Percentiles rank a stretch among this genome's conserved stretches.
These are phyloP conservation scores for Suhomyces panamericanus DNA, from an alignment of 1,139 yeast genomes.

Conservation along the genomic window DNA sequence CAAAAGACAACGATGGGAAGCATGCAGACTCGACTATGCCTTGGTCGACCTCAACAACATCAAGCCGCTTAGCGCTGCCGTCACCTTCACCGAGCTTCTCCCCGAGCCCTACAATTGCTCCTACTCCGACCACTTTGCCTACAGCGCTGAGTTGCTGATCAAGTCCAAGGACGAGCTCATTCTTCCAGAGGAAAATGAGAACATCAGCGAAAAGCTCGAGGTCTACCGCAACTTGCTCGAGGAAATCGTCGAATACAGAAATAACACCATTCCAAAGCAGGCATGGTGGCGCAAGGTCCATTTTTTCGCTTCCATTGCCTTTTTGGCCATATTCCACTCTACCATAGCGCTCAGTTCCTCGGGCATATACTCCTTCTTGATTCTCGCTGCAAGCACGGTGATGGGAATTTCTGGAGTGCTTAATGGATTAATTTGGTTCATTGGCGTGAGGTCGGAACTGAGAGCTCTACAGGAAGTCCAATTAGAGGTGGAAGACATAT, in stretches of 20 bases:
- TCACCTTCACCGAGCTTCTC: conserved; percentile 68
- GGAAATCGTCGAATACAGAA: conserved; percentile 56
- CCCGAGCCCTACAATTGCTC: conserved; percentile 61
- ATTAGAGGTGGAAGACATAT: conserved; percentile 54
- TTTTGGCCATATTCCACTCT: conserved; percentile 53
- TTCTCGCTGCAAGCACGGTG: conserved; percentile 52
- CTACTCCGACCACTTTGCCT: conserved; percentile 92
- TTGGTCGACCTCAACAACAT: conserved; percentile 62
- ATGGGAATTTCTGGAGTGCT: conserved; percentile 66
- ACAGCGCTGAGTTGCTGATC: conserved; percentile 53
- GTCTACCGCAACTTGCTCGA: conserved; percentile 58
- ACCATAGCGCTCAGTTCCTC: conserved; percentile 53
- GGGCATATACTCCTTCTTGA: conserved; percentile 60
- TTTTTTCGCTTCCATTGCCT: conserved; percentile 55
- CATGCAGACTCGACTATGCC: conserved; percentile 90
- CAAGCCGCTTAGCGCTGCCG: conserved; percentile 58
- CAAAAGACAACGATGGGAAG: conserved; percentile 60
- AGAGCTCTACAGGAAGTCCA: conserved; percentile 74
- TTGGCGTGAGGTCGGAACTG: conserved; percentile 77
- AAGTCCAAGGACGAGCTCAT: conserved; percentile 11
- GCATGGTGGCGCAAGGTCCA: conserved; percentile 64
- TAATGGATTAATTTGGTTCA: conserved; percentile 74
- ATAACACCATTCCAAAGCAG: conserved; percentile 59
- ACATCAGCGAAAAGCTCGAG: conserved; percentile 25
- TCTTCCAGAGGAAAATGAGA: conserved; percentile 4